phyloP scores from a whole-genome alignment of 257 asterid species.

The Linderniella brevidens region DNA sequence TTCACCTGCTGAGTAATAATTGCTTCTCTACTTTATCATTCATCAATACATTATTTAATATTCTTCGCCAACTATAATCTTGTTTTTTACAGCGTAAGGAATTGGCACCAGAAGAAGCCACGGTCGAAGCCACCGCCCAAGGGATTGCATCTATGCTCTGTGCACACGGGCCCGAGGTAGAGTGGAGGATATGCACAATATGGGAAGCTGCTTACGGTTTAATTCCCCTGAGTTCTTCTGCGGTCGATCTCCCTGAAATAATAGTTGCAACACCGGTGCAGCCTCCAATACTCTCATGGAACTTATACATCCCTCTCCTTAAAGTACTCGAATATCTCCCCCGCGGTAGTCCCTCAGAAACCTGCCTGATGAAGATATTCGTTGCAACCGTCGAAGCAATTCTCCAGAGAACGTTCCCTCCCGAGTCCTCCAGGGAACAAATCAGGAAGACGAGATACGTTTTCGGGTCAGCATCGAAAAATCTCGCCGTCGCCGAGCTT shows the following conservation, averaged over 20 bases:
- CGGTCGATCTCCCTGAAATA: constrained; percentile 94
- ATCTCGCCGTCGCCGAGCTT: constrained; percentile 92
- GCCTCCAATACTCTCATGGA: constrained; percentile 92
- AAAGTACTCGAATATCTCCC: constrained; percentile 97
- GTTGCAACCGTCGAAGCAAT: constrained; percentile 96
- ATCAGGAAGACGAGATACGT: constrained; percentile 56
- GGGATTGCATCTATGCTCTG: constrained; percentile 99
- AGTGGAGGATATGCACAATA: constrained; percentile 97
- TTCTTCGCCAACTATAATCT: background rate
- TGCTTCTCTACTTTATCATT: constrained; percentile 4
- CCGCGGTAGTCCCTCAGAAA: constrained; percentile 96
- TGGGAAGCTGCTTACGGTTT: constrained; percentile 99
- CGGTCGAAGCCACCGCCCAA: constrained; percentile 95
- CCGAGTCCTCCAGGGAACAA: constrained; percentile 69
- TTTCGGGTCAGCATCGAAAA: constrained; percentile 80
- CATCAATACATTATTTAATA: constrained; percentile 9
- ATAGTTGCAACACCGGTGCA: constrained; percentile 88
- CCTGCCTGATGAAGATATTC: constrained; percentile 94
- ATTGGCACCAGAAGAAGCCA: constrained; percentile 72
- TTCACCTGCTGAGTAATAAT: constrained; percentile 12
- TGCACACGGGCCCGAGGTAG: constrained; percentile 98
- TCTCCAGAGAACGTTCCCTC: constrained; percentile 90
- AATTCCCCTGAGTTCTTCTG: constrained; percentile 89
- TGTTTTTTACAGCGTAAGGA: constrained; percentile 44
- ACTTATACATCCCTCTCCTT: constrained; percentile 82